Evolutionary conservation across 495 filamentous ascomycete genomes (phyloP).

Genomic region (Podospora sp.): DNA sequence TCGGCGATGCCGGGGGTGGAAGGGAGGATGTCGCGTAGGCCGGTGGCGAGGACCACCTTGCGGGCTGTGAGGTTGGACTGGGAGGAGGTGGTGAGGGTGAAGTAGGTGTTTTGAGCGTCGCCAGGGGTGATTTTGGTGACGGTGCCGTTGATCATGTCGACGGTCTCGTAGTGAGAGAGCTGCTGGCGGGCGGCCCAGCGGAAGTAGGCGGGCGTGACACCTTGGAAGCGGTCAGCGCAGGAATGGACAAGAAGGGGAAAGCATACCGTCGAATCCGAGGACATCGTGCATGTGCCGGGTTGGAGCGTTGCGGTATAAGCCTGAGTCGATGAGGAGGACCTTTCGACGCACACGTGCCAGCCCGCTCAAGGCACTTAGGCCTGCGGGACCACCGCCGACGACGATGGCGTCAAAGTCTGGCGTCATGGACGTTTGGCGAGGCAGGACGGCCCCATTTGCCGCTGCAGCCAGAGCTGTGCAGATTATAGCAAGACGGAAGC

Average conservation of each 20-base stretch:
- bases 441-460: constrained; percentile 10
- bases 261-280: constrained; percentile 58
- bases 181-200: constrained; percentile 55
- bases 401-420: constrained; percentile 39
- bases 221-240: constrained; percentile 29
- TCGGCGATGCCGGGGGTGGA: constrained; percentile 52
- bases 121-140: constrained; percentile 49
- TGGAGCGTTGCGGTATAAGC: constrained; percentile 57
- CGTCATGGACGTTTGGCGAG: constrained; percentile 5
- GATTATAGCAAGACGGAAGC: background rate
- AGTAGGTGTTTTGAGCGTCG: constrained; percentile 43
- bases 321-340: constrained; percentile 57
- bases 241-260: background rate
- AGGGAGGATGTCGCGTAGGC: constrained; percentile 57
- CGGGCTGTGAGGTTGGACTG: constrained; percentile 43
- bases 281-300: constrained; percentile 62
- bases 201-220: constrained; percentile 55
- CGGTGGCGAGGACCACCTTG: constrained; percentile 59
- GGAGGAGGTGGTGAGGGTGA: constrained; percentile 39
- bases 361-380: constrained; percentile 54
- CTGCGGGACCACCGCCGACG: constrained; percentile 40
- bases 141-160: constrained; percentile 53
- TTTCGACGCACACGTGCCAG: constrained; percentile 57
- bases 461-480: constrained; percentile 7
- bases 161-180: constrained; percentile 51